Percentiles rank a stretch among this genome's conserved stretches.
phyloP scores from a whole-genome alignment of 208 protist genomes.

The Wallacemonas sp. region DNA sequence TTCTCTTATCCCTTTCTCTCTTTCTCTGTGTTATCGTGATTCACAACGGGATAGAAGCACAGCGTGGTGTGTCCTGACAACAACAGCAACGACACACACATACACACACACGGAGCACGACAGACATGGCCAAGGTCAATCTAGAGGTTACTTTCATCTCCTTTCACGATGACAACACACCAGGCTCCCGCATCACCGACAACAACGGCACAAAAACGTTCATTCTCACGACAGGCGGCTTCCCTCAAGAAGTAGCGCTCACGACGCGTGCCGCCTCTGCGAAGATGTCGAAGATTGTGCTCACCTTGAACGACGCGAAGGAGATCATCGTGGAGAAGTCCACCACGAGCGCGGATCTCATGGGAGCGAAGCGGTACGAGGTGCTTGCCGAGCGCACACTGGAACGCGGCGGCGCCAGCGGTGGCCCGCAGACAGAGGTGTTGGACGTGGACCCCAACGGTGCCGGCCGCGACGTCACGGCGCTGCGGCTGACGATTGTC shows the following conservation, averaged over 20 bases:
- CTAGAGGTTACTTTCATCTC: constrained; percentile 72
- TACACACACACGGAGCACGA: constrained; percentile 3
- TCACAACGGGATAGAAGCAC: no score
- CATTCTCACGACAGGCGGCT: constrained; percentile 82
- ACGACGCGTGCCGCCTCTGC: constrained; percentile 57
- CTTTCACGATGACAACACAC: constrained; percentile 74
- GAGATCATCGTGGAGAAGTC: constrained; percentile 61
- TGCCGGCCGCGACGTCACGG: constrained; percentile 54
- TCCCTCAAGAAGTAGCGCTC: constrained; percentile 83
- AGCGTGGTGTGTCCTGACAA: background rate
- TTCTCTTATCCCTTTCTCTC: background rate
- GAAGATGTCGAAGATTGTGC: constrained; percentile 44
- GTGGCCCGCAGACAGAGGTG: constrained; percentile 51
- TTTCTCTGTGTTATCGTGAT: background rate
- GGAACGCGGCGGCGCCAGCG: constrained; percentile 26
- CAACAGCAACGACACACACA: background rate
- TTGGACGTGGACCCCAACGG: constrained; percentile 59
- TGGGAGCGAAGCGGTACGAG: constrained; percentile 38
- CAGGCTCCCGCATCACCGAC: constrained; percentile 46
- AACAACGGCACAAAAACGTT: constrained; percentile 40
- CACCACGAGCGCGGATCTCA: constrained; percentile 16
- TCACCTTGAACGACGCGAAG: constrained; percentile 78
- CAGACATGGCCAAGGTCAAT: constrained; percentile 35
- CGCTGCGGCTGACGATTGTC: constrained; percentile 56
- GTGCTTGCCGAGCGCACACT: constrained; percentile 57